A percentile compares a stretch with the other conserved stretches of the same genome.
These are phyloP conservation scores for Trichosporon ovoides DNA, from an alignment of 1,284 basidiomycete genomes.

Conservation along the genomic window DNA sequence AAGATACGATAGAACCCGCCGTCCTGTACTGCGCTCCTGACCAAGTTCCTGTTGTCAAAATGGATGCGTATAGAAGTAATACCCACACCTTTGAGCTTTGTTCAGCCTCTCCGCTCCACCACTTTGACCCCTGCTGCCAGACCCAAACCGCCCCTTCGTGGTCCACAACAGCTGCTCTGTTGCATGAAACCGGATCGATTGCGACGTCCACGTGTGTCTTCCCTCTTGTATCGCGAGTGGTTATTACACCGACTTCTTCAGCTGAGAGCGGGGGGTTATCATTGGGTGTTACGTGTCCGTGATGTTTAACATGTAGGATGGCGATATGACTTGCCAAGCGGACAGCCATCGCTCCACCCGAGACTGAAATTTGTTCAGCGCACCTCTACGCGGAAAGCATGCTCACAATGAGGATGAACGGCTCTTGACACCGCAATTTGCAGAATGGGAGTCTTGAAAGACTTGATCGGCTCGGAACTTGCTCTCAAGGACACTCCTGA, in stretches of 20 bases:
- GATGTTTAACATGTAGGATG: slow-evolving; percentile 25
- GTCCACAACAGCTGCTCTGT: slow-evolving; percentile 32
- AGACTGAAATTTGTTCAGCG: too few relatives aligned
- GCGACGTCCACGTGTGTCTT: slow-evolving; percentile 32
- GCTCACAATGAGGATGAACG: too few relatives aligned
- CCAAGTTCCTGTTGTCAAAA: slow-evolving; percentile 18
- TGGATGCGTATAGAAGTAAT: too few relatives aligned
- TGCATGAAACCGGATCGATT: slow-evolving; percentile 27
- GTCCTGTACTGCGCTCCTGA: slow-evolving; percentile 19
- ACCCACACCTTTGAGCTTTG: too few relatives aligned
- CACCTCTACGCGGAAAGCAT: too few relatives aligned
- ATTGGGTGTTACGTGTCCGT: slow-evolving; percentile 15
- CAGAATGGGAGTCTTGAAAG: background rate
- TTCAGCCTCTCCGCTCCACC: background rate
- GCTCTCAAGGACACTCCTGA: background rate
- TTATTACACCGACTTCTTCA: slow-evolving; percentile 14
- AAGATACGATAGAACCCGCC: slow-evolving; percentile 32
- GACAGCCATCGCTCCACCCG: slow-evolving; percentile 22
- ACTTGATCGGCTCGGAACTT: background rate
- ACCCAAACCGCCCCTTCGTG: slow-evolving; percentile 39
- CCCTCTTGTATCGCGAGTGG: slow-evolving; percentile 15
- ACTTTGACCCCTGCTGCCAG: slow-evolving; percentile 32
- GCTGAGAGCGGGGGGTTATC: slow-evolving; percentile 17
- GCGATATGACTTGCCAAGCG: slow-evolving; percentile 25
- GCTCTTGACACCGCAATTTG: background rate